These are phyloP conservation scores for Punctularia strigosozonata DNA, from an alignment of 768 basidiomycete species.

Conservation along the genomic window DNA sequence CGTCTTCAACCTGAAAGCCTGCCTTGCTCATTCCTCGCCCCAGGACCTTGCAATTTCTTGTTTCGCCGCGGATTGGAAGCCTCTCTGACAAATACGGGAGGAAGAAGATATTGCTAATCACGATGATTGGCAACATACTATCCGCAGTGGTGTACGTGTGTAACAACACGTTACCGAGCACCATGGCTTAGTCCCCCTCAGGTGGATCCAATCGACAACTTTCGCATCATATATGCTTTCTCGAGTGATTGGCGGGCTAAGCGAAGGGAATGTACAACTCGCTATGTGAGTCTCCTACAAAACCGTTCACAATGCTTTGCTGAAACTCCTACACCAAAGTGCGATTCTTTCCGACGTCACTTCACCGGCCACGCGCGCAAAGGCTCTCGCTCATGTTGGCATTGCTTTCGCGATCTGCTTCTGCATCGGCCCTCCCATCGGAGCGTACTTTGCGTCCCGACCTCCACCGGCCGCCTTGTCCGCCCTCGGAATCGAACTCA, in stretches of 20 bases:
- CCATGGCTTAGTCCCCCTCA: conserved; percentile 18
- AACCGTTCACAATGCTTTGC: not conserved
- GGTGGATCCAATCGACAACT: conserved; percentile 84
- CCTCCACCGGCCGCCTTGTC: conserved; percentile 52
- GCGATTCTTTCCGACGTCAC: conserved; percentile 93
- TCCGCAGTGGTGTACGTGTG: conserved; percentile 70
- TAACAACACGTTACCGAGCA: not conserved
- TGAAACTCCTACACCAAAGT: conserved; percentile 25
- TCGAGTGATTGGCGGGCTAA: conserved; percentile 83
- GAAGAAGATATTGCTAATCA: conserved; percentile 67
- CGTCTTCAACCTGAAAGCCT: conserved; percentile 5
- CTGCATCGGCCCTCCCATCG: conserved; percentile 85
- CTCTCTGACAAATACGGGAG: conserved; percentile 89
- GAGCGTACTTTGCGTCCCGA: conserved; percentile 90
- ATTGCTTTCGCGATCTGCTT: conserved; percentile 97
- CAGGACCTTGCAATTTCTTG: conserved; percentile 74
- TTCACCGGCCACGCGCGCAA: conserved; percentile 65
- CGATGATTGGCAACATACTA: conserved; percentile 89
- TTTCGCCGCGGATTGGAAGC: conserved; percentile 72
- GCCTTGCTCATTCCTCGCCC: not conserved
- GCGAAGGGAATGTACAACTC: conserved; percentile 96
- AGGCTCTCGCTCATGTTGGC: conserved; percentile 83
- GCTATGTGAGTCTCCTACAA: conserved; percentile 57
- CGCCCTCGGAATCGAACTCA: conserved; percentile 52
- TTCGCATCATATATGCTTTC: conserved; percentile 88